Evolutionary conservation across 441 rosid species (phyloP), one percentile per base, ranked within the genome.

Genomic region (Pelargonium citronellum): DNA sequence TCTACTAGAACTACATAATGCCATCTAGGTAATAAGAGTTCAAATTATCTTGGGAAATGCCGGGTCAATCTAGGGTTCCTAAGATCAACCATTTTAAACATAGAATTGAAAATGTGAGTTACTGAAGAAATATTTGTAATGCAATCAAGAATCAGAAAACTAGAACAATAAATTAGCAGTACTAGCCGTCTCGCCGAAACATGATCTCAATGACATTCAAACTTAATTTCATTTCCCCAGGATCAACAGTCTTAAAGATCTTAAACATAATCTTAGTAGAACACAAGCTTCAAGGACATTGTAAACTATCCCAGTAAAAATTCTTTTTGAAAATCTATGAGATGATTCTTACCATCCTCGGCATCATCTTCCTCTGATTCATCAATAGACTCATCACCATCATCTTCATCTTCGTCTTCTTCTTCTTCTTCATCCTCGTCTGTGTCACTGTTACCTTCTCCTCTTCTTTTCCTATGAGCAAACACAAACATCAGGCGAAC

Each of bases 391-490:
- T 79, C 85, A 41, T 64, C 74, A 12, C 37, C 37, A 30, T 51
- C 16, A 51, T 51, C 17, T 13, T 51, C 58, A 51, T 51, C 58
- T 51, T 51, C 53, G 34, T 63, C 75, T 47, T 47, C 47, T 1
- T 43, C 47, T 43, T 43, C 47, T 8, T 43, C 30, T 1, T 24
- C 58, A 12, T 51, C 58, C 72, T 81, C 89, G 70, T 84, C 88
- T 13, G 85, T 67, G 69, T 83, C 87, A 65, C 87, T 87, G 69
- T 64, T 79, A 63, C 85, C 87, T 73, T 76, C 86, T 79, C 83
- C 87, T 65, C 79, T 81, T 75, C 92, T 86, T 75, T 73, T 78
- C 75, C 90, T 86, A 73, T 67, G 8, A 66, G 64, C 34, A 75
- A 46, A 24, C 22, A 69, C 22, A 55, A 34, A 53, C 13, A 24